Evolutionary conservation across 306 rosid genomes (phyloP), one percentile per base, ranked within the genome.

Genomic region (Vigna trinervia): DNA sequence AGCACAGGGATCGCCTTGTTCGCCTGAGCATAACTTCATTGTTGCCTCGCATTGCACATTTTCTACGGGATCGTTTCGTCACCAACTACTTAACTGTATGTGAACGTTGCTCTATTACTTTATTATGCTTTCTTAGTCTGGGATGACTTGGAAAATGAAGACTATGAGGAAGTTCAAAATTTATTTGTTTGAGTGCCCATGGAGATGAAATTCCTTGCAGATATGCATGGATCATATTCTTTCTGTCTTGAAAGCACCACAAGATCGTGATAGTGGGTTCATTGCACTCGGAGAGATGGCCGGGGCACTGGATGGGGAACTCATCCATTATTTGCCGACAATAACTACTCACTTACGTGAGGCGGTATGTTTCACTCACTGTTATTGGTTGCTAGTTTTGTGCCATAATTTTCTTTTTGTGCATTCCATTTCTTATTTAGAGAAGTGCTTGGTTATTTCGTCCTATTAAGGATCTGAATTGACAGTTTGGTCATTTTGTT

Each of bases 261-360:
- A 92, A 62, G 99, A 95, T 72, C 97, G 99, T 59, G 97, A 92
- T 78, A 92, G 97, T 88, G 99, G 97, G 69, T 95, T 95, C 87
- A 84, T 88, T 86, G 99, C 99, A 74, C 99, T 95, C 1, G 99
- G 99, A 76, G 99, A 95, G 91, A 95, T 95, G 97, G 99, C 99
- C 71, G 96, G 92, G 77, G 99, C 99, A 20, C 84, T 95, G 89
- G 97, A 92, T 80, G 97, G 97, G 84, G 99, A 92, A 78, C 97
- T 95, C 15, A 71, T 87, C 66, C 74, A 82, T 84, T 95, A 95
- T 87, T 91, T 95, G 94, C 97, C 97, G 79, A 89, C 89, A 75
- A 95, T 95, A 41, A 85, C 87, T 32, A 52, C 85, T 82, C 99
- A 91, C 86, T 85, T 95, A 78, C 99, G 96, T 54, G 99, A 95